Conservation (phyloP, 495 filamentous ascomycete genomes). For the Oidiodendron maius region DNA sequence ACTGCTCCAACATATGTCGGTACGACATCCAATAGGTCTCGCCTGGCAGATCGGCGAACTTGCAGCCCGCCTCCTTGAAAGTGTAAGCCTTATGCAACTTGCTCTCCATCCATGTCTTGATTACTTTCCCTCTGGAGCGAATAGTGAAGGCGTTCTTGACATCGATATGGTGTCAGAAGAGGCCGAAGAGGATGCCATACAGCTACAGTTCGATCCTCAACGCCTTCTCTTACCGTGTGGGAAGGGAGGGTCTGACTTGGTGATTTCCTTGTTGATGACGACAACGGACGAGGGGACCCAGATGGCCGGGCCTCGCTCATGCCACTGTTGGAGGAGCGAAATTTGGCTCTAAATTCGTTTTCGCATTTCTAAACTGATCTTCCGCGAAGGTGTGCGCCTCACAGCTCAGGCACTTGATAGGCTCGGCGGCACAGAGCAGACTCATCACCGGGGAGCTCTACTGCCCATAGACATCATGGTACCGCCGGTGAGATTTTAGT, state of each 20-base stretch:
- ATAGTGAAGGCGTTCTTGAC: slow-evolving; percentile 30
- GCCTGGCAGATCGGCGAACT: slow-evolving; percentile 24
- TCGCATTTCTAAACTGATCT: slow-evolving; percentile 25
- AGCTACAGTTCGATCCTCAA: slow-evolving; percentile 36
- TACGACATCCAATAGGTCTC: slow-evolving; percentile 45
- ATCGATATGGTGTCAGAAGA: slow-evolving; percentile 45
- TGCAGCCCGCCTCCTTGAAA: slow-evolving; percentile 25
- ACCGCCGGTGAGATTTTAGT: too few species aligned
- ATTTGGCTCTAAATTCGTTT: slow-evolving; percentile 32
- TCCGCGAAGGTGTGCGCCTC: slow-evolving; percentile 45
- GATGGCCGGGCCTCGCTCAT: slow-evolving; percentile 26
- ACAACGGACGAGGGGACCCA: slow-evolving; percentile 12
- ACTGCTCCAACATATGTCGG: slow-evolving; percentile 48
- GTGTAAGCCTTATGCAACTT: slow-evolving; percentile 41
- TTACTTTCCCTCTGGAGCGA: slow-evolving; percentile 3
- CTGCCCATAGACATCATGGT: too few species aligned
- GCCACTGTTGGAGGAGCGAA: slow-evolving; percentile 33
- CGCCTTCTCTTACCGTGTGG: slow-evolving; percentile 27
- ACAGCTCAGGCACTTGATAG: slow-evolving; percentile 32
- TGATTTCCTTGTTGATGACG: slow-evolving; percentile 23
- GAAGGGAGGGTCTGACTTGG: slow-evolving; percentile 21
- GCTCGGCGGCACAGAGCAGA: too few species aligned
- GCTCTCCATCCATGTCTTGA: slow-evolving; percentile 38
- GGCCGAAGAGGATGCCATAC: slow-evolving; percentile 30
- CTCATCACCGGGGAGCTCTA: too few species aligned